Conservation (phyloP, 371 early-diverging fungal genomes). For the Aphelidium insulamus region DNA sequence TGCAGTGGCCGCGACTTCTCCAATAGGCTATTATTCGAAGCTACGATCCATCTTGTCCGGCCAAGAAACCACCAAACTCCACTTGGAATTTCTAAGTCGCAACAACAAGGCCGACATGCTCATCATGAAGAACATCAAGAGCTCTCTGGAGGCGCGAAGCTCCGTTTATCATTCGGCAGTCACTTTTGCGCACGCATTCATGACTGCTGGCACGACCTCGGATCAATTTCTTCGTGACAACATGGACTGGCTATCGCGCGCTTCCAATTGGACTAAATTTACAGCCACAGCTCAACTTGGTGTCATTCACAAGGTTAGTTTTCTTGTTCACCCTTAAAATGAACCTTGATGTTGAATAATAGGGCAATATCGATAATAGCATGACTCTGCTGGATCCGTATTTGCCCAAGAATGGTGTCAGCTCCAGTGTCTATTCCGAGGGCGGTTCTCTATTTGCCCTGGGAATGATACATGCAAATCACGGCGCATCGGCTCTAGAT, state of each 20-base stretch:
- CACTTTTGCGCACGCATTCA: constrained; percentile 92
- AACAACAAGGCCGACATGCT: constrained; percentile 86
- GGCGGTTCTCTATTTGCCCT: constrained; percentile 96
- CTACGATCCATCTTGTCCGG: constrained; percentile 64
- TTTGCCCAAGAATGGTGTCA: constrained; percentile 73
- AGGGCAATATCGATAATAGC: constrained; percentile 75
- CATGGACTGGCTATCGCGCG: constrained; percentile 89
- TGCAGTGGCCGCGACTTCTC: neutral
- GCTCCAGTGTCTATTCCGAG: constrained; percentile 70
- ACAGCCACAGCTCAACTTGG: constrained; percentile 96
- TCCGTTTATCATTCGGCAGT: constrained; percentile 85
- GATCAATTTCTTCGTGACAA: constrained; percentile 95
- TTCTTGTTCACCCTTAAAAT: neutral
- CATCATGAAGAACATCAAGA: constrained; percentile 80
- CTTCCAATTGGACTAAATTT: constrained; percentile 98
- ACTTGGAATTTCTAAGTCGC: constrained; percentile 78
- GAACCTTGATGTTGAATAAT: neutral
- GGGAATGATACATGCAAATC: constrained; percentile 92
- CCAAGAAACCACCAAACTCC: constrained; percentile 58
- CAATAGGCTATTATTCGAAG: constrained; percentile 12
- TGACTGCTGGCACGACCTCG: constrained; percentile 95
- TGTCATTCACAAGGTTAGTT: constrained; percentile 77
- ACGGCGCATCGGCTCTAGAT: constrained; percentile 44
- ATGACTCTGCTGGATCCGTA: constrained; percentile 71
- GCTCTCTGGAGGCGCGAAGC: constrained; percentile 66